Conservation (phyloP, 2,329 filamentous ascomycete species). For the Thielaviopsis punctulata region DNA sequence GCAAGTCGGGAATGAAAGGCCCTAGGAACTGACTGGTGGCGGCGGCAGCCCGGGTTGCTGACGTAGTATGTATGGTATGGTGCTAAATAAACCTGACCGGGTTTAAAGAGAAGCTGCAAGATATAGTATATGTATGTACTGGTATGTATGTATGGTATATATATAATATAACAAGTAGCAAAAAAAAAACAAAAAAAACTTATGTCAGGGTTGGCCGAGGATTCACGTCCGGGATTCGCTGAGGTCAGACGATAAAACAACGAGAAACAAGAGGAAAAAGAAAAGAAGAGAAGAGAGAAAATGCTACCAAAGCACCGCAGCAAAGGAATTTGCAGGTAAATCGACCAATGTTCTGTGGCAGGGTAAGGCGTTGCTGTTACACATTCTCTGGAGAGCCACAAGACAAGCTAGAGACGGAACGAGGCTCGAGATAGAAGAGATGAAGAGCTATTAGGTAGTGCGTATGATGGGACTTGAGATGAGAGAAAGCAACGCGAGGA, state of each 20-base stretch:
- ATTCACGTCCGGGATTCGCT: not conserved
- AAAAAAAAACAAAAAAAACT: not conserved
- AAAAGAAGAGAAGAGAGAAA: not conserved
- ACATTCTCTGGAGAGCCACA: not conserved
- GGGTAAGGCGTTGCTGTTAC: not conserved
- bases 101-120: too few relatives aligned
- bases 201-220: not conserved
- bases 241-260: not conserved
- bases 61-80: too few relatives aligned
- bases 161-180: not conserved
- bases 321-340: not conserved
- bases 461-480: not conserved
- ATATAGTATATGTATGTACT: too few relatives aligned
- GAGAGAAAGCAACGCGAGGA: not conserved
- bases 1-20: too few relatives aligned
- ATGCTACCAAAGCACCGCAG: not conserved
- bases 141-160: too few relatives aligned
- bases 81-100: too few relatives aligned
- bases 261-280: not conserved
- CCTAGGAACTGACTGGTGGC: too few relatives aligned
- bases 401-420: not conserved
- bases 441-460: not conserved
- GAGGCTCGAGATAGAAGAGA: not conserved
- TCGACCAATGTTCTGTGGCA: not conserved
- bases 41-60: too few relatives aligned